Evolutionary conservation across 345 rosid genomes (phyloP), one percentile per base, ranked within the genome.

Genomic region (Tarenaya hassleriana): DNA sequence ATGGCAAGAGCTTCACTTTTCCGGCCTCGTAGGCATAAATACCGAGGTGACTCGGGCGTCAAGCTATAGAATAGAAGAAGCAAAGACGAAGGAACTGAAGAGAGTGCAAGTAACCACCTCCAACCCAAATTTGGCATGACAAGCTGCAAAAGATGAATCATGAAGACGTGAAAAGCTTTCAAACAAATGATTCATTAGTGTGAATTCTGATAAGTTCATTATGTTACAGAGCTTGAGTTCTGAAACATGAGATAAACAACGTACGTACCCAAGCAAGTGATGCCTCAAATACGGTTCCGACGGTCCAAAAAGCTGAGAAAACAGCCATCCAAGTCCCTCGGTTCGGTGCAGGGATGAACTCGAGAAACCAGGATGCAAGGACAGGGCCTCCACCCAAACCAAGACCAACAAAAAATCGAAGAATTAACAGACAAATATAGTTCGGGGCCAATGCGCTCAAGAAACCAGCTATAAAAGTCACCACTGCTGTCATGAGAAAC

Each of bases 351-450:
- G 96, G 98, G 48, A 90, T 74, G 65, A 90, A 90, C 71, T 90
- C 97, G 53, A 90, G 72, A 74, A 73, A 86, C 97, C 96, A 90
- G 9, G 97, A 74, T 16, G 66, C 71, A 34, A 90, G 91, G 41
- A 90, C 97, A 64, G 83, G 97, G 32, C 91, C 97, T 20, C 97
- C 96, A 63, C 97, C 97, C 55, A 90, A 52, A 27, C 97, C 97
- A 46, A 90, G 74, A 60, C 97, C 97, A 58, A 90, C 96, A 20
- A 90, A 69, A 61, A 79, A 77, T 17, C 97, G 88, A 29, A 78
- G 69, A 60, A 71, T 50, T 55, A 86, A 32, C 63, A 90, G 60
- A 16, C 68, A 58, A 50, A 31, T 43, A 62, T 86, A 90, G 67
- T 74, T 90, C 4, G 86, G 88, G 53, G 96, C 46, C 39, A 90